phyloP scores from a whole-genome alignment of 192 early-diverging fungal species.

The Coemansia sp. region DNA sequence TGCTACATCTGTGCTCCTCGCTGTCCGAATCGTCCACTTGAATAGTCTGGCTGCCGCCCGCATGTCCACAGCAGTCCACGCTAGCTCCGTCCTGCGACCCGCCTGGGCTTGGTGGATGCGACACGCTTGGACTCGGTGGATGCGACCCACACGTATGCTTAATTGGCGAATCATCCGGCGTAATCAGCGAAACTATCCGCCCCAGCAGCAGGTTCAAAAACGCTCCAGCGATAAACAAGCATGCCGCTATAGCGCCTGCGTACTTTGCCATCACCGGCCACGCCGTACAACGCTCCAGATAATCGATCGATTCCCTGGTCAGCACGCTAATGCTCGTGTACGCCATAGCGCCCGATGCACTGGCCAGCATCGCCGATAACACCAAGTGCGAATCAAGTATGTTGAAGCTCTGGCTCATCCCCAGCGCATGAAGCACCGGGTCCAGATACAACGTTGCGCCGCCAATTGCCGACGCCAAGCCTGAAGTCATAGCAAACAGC shows the following conservation, averaged over 20 bases:
- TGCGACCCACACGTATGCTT: conserved; percentile 44
- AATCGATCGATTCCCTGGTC: conserved; percentile 36
- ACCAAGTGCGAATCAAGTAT: conserved; percentile 47
- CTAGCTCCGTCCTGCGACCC: not conserved
- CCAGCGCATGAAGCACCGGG: conserved; percentile 38
- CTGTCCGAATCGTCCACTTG: not conserved
- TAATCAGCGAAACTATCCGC: conserved; percentile 26
- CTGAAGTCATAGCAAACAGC: conserved; percentile 47
- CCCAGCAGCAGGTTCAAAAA: conserved; percentile 35
- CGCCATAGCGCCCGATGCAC: conserved; percentile 47
- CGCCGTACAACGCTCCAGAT: conserved; percentile 11
- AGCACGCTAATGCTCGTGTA: conserved; percentile 47
- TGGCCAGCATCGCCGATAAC: conserved; percentile 38
- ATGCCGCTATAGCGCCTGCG: conserved; percentile 25
- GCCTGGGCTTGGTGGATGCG: not conserved
- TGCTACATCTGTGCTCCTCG: not conserved
- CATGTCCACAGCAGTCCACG: not conserved
- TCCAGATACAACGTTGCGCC: conserved; percentile 43
- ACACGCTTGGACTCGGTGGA: conserved; percentile 23
- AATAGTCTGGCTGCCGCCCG: conserved; percentile 8
- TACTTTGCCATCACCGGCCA: conserved; percentile 13
- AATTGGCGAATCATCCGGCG: conserved; percentile 42
- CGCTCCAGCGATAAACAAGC: conserved; percentile 34
- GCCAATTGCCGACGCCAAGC: conserved; percentile 39
- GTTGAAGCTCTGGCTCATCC: conserved; percentile 22